These are phyloP conservation scores for Kluyveromyces sp. DNA, from an alignment of 1,139 yeast genomes.

Conservation along the genomic window DNA sequence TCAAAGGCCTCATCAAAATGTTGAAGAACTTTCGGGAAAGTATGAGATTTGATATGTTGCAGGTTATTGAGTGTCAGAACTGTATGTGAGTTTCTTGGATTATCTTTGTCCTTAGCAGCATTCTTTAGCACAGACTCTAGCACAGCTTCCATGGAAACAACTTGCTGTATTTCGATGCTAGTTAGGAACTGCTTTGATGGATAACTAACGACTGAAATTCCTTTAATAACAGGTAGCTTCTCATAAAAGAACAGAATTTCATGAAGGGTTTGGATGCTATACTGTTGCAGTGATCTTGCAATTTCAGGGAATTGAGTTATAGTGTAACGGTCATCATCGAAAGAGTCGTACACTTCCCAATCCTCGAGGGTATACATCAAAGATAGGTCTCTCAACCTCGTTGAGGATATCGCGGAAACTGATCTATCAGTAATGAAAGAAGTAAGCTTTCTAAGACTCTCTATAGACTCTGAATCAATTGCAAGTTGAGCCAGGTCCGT, in stretches of 20 bases:
- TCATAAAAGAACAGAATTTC: slow-evolving; percentile 31
- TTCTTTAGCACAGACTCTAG: slow-evolving; percentile 45
- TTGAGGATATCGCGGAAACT: slow-evolving; percentile 41
- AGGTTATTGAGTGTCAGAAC: slow-evolving; percentile 46
- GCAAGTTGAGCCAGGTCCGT: slow-evolving; percentile 40
- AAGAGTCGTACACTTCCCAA: slow-evolving; percentile 31
- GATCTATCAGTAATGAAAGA: slow-evolving; percentile 37
- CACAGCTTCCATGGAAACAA: slow-evolving; percentile 44
- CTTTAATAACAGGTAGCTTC: slow-evolving; percentile 35
- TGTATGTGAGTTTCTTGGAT: slow-evolving; percentile 35
- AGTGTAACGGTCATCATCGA: slow-evolving; percentile 32
- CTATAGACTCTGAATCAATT: slow-evolving; percentile 36
- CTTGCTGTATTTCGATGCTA: slow-evolving; percentile 43
- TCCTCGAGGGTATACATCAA: slow-evolving; percentile 41
- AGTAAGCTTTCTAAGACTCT: slow-evolving; percentile 34
- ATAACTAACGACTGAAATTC: slow-evolving; percentile 33
- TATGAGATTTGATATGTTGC: slow-evolving; percentile 38
- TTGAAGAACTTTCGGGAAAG: slow-evolving; percentile 43
- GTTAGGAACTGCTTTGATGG: slow-evolving; percentile 41
- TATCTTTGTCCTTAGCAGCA: slow-evolving; percentile 35
- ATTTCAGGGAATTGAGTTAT: slow-evolving; percentile 45
- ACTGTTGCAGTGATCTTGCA: slow-evolving; percentile 37
- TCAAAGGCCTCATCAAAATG: slow-evolving; percentile 45
- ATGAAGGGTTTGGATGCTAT: slow-evolving; percentile 34
- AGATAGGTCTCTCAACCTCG: slow-evolving; percentile 45